A percentile compares a stretch with the other conserved stretches of the same genome.
Evolutionary conservation across 108 stramenopile species (phyloP).

Genomic region (Pseudonitzschia delicatissima): DNA sequence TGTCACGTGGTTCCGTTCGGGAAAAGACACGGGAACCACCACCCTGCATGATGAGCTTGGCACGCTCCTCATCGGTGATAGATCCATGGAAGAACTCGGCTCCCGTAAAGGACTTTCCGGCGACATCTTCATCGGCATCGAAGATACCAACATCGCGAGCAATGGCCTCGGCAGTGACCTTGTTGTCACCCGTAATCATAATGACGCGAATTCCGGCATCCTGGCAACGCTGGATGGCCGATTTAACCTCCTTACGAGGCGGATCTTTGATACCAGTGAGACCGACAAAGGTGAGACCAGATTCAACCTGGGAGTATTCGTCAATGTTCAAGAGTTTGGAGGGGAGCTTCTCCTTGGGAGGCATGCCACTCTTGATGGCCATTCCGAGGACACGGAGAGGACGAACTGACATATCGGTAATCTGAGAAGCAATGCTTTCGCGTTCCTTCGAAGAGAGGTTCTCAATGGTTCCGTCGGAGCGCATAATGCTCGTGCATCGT

Average conservation of each 20-base stretch:
- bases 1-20: slow-evolving; percentile 10
- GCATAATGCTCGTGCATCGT: slow-evolving; percentile 4
- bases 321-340: slow-evolving; percentile 65
- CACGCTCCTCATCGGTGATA: slow-evolving; percentile 10
- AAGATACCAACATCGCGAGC: slow-evolving; percentile 20
- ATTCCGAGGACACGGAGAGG: slow-evolving; percentile 92
- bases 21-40: slow-evolving; percentile 12
- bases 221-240: slow-evolving; percentile 84
- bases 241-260: slow-evolving; percentile 84
- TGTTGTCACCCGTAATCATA: slow-evolving; percentile 98
- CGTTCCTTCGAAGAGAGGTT: neutral
- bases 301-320: slow-evolving; percentile 36
- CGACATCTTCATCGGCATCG: neutral
- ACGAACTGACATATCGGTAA: slow-evolving; percentile 75
- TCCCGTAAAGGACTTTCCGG: slow-evolving; percentile 3
- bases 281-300: slow-evolving; percentile 85
- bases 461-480: neutral
- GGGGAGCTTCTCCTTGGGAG: slow-evolving; percentile 42
- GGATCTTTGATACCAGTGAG: slow-evolving; percentile 94
- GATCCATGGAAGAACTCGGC: slow-evolving; percentile 6
- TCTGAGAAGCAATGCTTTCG: slow-evolving; percentile 56
- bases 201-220: slow-evolving; percentile 88
- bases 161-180: slow-evolving; percentile 75
- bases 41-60: neutral
- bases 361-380: slow-evolving; percentile 48